Base-by-base conservation (phyloP, 2,329 filamentous ascomycete species). In the Aspergillus pseudoterreus region DNA sequence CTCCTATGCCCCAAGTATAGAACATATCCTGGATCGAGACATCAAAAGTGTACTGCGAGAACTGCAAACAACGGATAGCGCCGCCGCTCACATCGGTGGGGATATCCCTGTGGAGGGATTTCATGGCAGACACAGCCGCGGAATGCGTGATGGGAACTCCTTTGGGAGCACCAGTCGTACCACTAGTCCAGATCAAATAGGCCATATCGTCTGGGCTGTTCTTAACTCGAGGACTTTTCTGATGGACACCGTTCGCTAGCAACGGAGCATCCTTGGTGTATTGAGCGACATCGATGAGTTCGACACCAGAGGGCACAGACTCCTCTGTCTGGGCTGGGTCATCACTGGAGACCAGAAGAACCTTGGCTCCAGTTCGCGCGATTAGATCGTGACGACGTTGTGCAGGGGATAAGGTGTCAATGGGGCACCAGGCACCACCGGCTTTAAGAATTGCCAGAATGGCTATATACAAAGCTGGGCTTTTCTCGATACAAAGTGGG, bases 361-460 rank as follows among this genome's bases (percentile, higher is more conserved):
- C 51, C 10, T 56, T 57, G 15, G 68, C 59, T 17, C 59, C 62
- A 5, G 70, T 73, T 17, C 69, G 63, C 14, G 63, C 63, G 32
- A 75, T 69, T 3, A 74, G 62, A 22, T 70, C 67, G 43, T 69
- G 70, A n/a, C 69, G 69, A 42, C 71, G 62, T 47, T 67, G 67
- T 10, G 66, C 30, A 14, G 71, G 71, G 15, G 69, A 72, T 5
- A 67, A 68, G 9, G 69, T 63, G 53, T 75, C 72, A 24, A 75
- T 69, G 0, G 72, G 71, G 51, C 68, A 74, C 65, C 69, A 75
- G 1, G 71, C 73, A 17, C 60, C 69, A 1, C 75, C 74, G 24
- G 72, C 67, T 52, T 76, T 76, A 44, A 77, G 56, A 21, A 72
- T 66, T 24, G 66, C 73, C 6, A 76, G 57, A 21, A 75, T 70